Conservation (phyloP, 225 moss, liverwort and hornwort species). For the Thuidium tamariscinum region DNA sequence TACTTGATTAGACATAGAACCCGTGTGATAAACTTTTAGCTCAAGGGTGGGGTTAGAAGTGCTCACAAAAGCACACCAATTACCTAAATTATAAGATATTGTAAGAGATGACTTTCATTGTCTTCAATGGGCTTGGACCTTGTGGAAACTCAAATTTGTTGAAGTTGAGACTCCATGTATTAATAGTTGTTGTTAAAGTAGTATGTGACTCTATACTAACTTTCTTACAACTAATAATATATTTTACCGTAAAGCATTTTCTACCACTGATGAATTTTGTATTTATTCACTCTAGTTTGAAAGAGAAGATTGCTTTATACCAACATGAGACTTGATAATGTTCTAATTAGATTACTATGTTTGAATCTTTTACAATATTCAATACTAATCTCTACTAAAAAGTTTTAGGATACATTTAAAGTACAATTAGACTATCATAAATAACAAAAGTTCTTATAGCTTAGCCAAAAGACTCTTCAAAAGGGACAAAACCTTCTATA, state of each 20-base stretch:
- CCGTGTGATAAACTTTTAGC: too few species aligned
- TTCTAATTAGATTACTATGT: too few species aligned
- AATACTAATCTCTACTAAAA: neutral
- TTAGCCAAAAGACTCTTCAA: neutral
- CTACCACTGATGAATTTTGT: fast-evolving
- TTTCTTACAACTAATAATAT: neutral
- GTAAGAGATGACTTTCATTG: conserved; percentile 16
- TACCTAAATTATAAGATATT: conserved; percentile 12
- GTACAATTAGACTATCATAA: neutral
- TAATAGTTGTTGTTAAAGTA: conserved; percentile 45
- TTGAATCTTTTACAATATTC: neutral
- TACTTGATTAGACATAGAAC: too few species aligned
- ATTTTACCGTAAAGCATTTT: neutral
- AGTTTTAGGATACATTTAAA: neutral
- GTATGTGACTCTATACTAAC: neutral
- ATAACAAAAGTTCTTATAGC: neutral
- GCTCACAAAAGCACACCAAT: neutral
- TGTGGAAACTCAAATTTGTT: conserved; percentile 45
- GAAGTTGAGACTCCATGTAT: conserved; percentile 30
- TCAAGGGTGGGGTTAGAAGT: too few species aligned
- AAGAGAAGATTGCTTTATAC: fast-evolving
- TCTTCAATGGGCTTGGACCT: conserved; percentile 53
- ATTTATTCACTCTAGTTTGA: neutral
- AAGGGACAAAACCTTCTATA: fast-evolving
- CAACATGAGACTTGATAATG: neutral